Base-by-base conservation (phyloP, 768 basidiomycete genomes). In the Lentinula guzmanii region DNA sequence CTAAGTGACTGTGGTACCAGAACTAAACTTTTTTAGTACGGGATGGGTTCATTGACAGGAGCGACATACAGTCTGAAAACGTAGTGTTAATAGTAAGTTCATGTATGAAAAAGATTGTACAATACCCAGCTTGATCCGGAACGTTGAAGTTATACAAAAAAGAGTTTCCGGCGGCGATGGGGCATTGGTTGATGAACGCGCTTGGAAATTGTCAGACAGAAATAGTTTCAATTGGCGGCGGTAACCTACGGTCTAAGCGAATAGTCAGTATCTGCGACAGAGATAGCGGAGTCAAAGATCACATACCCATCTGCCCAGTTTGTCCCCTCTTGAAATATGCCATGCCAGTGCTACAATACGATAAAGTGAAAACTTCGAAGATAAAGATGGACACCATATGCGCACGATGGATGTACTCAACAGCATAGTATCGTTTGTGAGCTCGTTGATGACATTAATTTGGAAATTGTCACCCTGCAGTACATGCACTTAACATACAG, bases 341-440 rank as follows among this genome's bases (percentile, higher is more conserved):
- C 70, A 58, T 69, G 66, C 67, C 66, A 69, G 48, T 65, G 65
- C 63, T 64, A 56, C n/a, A 9, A 46, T 16, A 10, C 18, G 41
- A 28, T 58, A n/a, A 24, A 7, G 4, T 39, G 5, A 37, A 16
- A 5, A 13, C 39, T 2, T 7, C 35, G 21, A 50, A 11, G 16
- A 31, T 41, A 28, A 15, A 39, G 10, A 33, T 13, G 16, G 28
- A 28, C 9, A n/a, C 7, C 46, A 58, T 16, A 46, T 9, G 34
- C 75, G 11, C 28, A 80, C 78, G 24, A 80, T 70, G 5, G 75
- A 73, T 18, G 78, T 80, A 5, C 63, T 68, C 35, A 68, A 66
- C 7, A 71, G 62, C 76, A 80, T 76, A 1, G 72, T 66, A 8
- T 70, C 67, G 42, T 81, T 74, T 3, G 61, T 65, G 18, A 80